Evolutionary conservation across 1,284 basidiomycete species (phyloP), one percentile per base, ranked within the genome.

Genomic region (Irpex sp.): DNA sequence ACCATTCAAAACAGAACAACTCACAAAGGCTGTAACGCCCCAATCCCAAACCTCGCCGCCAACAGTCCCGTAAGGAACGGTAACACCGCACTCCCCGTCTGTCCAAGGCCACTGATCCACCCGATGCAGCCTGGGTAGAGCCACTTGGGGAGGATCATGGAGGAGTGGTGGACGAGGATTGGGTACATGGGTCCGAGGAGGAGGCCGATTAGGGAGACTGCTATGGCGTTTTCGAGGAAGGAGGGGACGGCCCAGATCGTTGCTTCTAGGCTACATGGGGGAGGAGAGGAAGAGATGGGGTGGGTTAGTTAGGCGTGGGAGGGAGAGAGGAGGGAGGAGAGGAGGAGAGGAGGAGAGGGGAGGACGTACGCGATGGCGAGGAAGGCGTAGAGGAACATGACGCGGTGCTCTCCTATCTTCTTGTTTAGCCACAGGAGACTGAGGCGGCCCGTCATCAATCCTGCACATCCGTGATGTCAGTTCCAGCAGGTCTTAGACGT

Each of bases 91-190:
- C 81, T 83, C 9, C 88, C 88, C 2, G 86, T 81, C 66, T 86
- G 84, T 0, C 88, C 88, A 55, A 89, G 75, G 14, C 82, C 83
- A 2, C 82, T 79, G 42, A 87, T 85, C 82, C 85, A 86, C 1
- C 88, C 87, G 37, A 90, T 84, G n/a, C 82, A 80, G 1, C 78
- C 85, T 0, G 82, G 83, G 57, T 88, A 79, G 8, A 90, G 75
- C 77, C 83, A 85, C 6, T 75, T 77, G 4, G 87, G 87, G 2
- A 91, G 72, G 61, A 89, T 75, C 1, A 78, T 75, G 8, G 80
- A 78, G 3, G 83, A 74, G 59, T 84, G 78, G 67, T 83, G 84
- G 75, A 87, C 82, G n/a, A 83, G 79, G 61, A 87, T 84, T 0
- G 86, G 87, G 67, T 85, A 90, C 77, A 88, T 83, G 0, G 87